phyloP scores from a whole-genome alignment of 495 filamentous ascomycete species.

The Hypoxylon fuscum region DNA sequence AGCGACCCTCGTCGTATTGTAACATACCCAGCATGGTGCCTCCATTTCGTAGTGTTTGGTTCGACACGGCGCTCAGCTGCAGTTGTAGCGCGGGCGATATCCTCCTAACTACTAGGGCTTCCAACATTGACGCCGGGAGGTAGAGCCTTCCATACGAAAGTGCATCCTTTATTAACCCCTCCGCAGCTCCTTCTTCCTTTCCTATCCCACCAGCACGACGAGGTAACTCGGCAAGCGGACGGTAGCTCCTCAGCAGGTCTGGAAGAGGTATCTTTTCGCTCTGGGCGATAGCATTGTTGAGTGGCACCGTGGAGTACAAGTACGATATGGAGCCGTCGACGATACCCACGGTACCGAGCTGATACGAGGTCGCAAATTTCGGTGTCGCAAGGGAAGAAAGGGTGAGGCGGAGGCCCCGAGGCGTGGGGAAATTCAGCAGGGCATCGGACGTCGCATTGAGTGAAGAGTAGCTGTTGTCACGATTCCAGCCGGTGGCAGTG shows the following conservation, averaged over 20 bases:
- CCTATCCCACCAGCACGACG: slow-evolving; percentile 31
- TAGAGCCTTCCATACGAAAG: slow-evolving; percentile 91
- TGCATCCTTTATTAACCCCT: slow-evolving; percentile 52
- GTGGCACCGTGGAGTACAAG: slow-evolving; percentile 82
- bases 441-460: slow-evolving; percentile 87
- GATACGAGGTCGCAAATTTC: slow-evolving; percentile 91
- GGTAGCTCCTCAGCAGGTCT: slow-evolving; percentile 58
- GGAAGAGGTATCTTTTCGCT: slow-evolving; percentile 58
- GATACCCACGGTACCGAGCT: slow-evolving; percentile 80
- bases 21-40: slow-evolving; percentile 80
- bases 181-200: slow-evolving; percentile 29
- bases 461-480: slow-evolving; percentile 90
- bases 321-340: slow-evolving; percentile 94
- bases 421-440: slow-evolving; percentile 84
- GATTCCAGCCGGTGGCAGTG: slow-evolving; percentile 85
- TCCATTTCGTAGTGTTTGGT: slow-evolving; percentile 74
- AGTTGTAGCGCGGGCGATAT: slow-evolving; percentile 81
- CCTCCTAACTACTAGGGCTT: slow-evolving; percentile 86
- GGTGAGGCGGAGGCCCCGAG: slow-evolving; percentile 78
- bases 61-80: slow-evolving; percentile 83
- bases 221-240: slow-evolving; percentile 51
- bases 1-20: slow-evolving; percentile 88
- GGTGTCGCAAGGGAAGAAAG: slow-evolving; percentile 90
- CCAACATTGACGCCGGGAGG: slow-evolving; percentile 82
- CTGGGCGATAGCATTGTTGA: slow-evolving; percentile 59